A percentile compares a stretch with the other conserved stretches of the same genome.
Evolutionary conservation across 345 rosid genomes (phyloP).

Genomic region (Euphorbia tirucalli): DNA sequence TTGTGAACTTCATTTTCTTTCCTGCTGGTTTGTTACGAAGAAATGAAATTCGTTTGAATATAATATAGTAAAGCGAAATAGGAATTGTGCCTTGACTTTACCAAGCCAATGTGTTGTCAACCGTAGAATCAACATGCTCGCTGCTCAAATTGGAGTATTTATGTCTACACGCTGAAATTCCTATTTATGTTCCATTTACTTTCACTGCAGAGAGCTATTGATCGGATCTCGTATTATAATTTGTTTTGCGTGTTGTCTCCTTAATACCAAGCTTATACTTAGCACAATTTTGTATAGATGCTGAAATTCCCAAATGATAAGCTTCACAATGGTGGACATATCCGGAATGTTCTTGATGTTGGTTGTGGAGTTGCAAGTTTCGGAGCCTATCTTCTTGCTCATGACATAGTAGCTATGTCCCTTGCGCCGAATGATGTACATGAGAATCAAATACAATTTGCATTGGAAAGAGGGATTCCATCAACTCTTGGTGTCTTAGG

Average conservation of each 20-base stretch:
- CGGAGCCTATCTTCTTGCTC: slow-evolving; percentile 92
- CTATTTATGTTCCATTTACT: not conserved
- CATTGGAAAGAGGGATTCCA: slow-evolving; percentile 94
- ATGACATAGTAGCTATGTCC: slow-evolving; percentile 81
- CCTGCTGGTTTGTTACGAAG: not conserved
- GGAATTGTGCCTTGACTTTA: not conserved
- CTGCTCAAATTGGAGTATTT: not conserved
- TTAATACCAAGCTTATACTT: slow-evolving; percentile 22
- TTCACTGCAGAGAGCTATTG: not conserved
- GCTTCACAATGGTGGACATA: slow-evolving; percentile 75
- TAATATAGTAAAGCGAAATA: not conserved
- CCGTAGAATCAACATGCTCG: not conserved
- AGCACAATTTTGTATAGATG: slow-evolving; percentile 56
- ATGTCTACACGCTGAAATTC: not conserved
- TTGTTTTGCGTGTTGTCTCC: not conserved
- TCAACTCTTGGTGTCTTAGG: slow-evolving; percentile 93
- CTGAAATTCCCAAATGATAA: slow-evolving; percentile 87
- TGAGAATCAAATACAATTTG: slow-evolving; percentile 97
- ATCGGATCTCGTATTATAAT: too few relatives aligned
- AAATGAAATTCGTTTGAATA: not conserved
- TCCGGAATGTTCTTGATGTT: slow-evolving; percentile 89
- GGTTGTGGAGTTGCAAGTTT: slow-evolving; percentile 99
- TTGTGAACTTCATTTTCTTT: not conserved
- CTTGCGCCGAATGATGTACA: slow-evolving; percentile 98
- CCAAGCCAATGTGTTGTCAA: not conserved